Conservation (phyloP, 164 flowering plant genomes). For the Liriodendron chinense region DNA sequence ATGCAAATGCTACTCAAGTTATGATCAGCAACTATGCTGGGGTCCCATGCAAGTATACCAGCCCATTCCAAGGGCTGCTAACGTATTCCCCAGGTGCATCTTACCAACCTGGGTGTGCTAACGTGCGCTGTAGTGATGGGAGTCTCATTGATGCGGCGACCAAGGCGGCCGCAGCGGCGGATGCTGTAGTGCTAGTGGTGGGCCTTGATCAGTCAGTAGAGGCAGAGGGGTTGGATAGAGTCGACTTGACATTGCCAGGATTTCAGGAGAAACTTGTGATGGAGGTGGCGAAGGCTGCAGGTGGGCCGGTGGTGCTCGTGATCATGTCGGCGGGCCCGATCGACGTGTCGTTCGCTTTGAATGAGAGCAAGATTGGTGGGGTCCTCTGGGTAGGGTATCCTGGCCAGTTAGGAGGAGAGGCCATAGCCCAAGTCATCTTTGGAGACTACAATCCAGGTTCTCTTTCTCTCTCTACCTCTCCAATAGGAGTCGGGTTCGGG, state of each 20-base stretch:
- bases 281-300: constrained; percentile 37
- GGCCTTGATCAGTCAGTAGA: constrained; percentile 67
- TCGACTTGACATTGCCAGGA: constrained; percentile 57
- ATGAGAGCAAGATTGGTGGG: constrained; percentile 36
- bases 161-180: constrained; percentile 38
- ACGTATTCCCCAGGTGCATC: constrained; percentile 19
- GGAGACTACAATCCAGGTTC: constrained; percentile 68
- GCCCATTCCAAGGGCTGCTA: constrained; percentile 51
- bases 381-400: constrained; percentile 77
- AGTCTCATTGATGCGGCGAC: constrained; percentile 35
- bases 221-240: constrained; percentile 54
- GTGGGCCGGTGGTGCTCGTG: constrained; percentile 50
- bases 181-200: constrained; percentile 51
- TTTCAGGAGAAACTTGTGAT: constrained; percentile 49
- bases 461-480: too few relatives aligned
- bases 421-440: constrained; percentile 62
- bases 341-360: constrained; percentile 52
- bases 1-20: constrained; percentile 44
- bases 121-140: constrained; percentile 34
- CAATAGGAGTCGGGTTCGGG: too few relatives aligned
- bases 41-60: constrained; percentile 51
- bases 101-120: constrained; percentile 40
- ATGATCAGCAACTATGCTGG: constrained; percentile 79
- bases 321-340: constrained; percentile 67
- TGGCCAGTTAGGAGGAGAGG: constrained; percentile 72